These are phyloP conservation scores for Blastomyces silverae DNA, from an alignment of 2,329 filamentous ascomycete genomes.

Conservation along the genomic window DNA sequence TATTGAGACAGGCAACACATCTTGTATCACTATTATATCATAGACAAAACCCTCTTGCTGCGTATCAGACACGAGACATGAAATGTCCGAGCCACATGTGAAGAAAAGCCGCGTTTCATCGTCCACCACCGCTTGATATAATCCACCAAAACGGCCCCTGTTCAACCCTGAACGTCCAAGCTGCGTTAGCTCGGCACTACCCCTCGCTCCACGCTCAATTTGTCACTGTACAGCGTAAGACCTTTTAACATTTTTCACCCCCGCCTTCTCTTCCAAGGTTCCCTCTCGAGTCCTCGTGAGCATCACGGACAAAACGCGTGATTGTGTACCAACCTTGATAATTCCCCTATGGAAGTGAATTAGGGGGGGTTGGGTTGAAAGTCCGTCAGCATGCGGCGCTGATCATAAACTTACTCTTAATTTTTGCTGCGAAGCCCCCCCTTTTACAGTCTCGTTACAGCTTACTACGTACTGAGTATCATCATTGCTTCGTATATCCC, in stretches of 20 bases:
- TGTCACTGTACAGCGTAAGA: background rate
- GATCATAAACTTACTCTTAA: background rate
- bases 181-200: background rate
- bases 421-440: no score
- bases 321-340: background rate
- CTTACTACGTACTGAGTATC: background rate
- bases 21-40: no score
- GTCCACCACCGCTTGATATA: background rate
- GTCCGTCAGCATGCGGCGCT: no score
- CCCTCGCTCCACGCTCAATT: background rate
- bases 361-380: no score
- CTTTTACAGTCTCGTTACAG: background rate
- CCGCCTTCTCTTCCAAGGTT: background rate
- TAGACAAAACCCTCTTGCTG: background rate
- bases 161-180: background rate
- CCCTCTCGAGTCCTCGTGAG: background rate
- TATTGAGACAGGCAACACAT: background rate
- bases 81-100: background rate
- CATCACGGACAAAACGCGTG: background rate
- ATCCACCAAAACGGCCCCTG: background rate
- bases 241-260: background rate
- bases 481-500: background rate
- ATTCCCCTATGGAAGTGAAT: no score
- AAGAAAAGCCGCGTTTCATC: background rate
- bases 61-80: background rate